A percentile compares a stretch with the other conserved stretches of the same genome.
Evolutionary conservation across 176 grass and related monocot genomes (phyloP).

Genomic region (Lolium rigidum): DNA sequence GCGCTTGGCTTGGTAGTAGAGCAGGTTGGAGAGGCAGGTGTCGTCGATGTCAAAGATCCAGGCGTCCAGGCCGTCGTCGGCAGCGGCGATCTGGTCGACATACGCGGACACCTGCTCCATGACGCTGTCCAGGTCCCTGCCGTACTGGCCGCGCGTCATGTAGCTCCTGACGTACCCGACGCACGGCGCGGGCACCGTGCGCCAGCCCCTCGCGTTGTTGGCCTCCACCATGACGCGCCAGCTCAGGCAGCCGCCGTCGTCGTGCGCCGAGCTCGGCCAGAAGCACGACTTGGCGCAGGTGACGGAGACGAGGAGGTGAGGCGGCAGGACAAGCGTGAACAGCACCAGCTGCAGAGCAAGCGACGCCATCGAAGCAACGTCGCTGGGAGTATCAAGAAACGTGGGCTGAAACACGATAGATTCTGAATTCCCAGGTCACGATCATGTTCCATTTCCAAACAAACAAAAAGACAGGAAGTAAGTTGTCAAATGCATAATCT

Average conservation of each 20-base stretch:
- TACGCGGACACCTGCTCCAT: constrained; percentile 63
- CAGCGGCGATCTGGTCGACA: constrained; percentile 46
- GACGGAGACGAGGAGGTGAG: neutral
- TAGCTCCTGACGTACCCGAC: constrained; percentile 69
- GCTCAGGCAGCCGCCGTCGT: constrained; percentile 70
- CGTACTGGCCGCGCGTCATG: constrained; percentile 92
- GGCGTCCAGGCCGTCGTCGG: constrained; percentile 74
- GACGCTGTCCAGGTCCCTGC: constrained; percentile 64
- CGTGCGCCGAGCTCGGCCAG: constrained; percentile 38
- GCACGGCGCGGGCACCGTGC: constrained; percentile 71
- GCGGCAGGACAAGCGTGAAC: constrained; percentile 43
- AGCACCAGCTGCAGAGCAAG: constrained; percentile 21
- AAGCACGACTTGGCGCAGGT: constrained; percentile 34
- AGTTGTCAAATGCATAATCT: neutral
- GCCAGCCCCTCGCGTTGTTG: constrained; percentile 82
- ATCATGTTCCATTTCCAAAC: constrained; percentile 17
- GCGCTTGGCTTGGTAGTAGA: constrained; percentile 72
- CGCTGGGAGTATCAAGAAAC: neutral
- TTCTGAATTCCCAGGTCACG: neutral
- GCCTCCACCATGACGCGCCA: constrained; percentile 93
- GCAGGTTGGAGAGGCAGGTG: constrained; percentile 90
- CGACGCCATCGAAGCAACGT: constrained; percentile 26
- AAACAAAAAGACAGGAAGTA: neutral
- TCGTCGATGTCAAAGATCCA: constrained; percentile 96
- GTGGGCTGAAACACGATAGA: neutral